phyloP scores from a whole-genome alignment of 768 basidiomycete species.

The Lactarius quietus region DNA sequence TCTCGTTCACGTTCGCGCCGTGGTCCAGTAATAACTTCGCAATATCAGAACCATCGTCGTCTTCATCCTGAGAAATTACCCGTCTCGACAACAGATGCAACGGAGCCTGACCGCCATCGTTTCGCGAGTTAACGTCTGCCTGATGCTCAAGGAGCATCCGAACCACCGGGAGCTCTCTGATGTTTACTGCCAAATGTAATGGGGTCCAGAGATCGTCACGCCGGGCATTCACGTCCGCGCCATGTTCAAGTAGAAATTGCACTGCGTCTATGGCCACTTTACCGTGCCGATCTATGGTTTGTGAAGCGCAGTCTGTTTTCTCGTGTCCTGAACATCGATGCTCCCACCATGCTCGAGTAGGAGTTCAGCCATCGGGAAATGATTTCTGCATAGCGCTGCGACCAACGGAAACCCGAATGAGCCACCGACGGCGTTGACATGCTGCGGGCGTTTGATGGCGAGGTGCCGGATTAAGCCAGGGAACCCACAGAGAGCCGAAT shows the following conservation, averaged over 20 bases:
- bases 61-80: not conserved
- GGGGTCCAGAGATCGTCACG: not conserved
- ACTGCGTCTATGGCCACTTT: not conserved
- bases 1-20: not conserved
- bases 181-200: not conserved
- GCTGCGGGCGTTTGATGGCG: not conserved
- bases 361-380: not conserved
- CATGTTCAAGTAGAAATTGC: not conserved
- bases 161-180: not conserved
- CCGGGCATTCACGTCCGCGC: not conserved
- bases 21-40: not conserved
- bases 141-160: not conserved
- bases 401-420: not conserved
- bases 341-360: not conserved
- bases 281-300: not conserved
- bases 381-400: not conserved
- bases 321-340: not conserved
- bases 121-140: not conserved
- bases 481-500: conserved; percentile 5
- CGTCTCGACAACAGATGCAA: not conserved
- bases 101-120: not conserved
- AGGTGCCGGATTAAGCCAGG: not conserved
- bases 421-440: not conserved
- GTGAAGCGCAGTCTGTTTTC: not conserved
- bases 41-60: not conserved